Conservation (phyloP, 768 basidiomycete species). For the Leucogyrophana mollusca region DNA sequence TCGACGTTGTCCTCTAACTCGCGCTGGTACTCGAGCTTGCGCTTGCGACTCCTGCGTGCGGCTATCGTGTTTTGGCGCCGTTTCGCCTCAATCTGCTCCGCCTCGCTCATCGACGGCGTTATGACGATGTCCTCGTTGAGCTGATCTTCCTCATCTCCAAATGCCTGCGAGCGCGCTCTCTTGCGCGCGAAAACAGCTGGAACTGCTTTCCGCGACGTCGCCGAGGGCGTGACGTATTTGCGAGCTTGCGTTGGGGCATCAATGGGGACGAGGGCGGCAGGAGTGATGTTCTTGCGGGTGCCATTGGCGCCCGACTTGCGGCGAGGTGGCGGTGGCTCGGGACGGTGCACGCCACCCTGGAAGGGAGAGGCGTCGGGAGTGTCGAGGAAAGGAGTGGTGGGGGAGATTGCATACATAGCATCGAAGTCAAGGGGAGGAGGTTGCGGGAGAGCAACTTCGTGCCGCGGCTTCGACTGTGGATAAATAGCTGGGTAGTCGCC, state of each 20-base stretch:
- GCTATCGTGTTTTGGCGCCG: constrained; percentile 84
- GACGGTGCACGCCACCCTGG: constrained; percentile 12
- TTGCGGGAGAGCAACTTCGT: constrained; percentile 9
- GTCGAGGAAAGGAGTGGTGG: constrained; percentile 49
- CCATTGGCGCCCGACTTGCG: constrained; percentile 50
- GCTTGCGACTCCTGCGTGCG: constrained; percentile 73
- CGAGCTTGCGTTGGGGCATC: constrained; percentile 81
- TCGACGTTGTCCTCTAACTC: constrained; percentile 60
- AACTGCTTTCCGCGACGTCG: constrained; percentile 76
- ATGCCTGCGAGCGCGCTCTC: constrained; percentile 49
- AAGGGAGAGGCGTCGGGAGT: constrained; percentile 29
- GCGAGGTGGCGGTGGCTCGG: constrained; percentile 23
- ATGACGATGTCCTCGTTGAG: constrained; percentile 39
- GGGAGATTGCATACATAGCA: constrained; percentile 48
- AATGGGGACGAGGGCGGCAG: constrained; percentile 61
- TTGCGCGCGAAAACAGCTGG: constrained; percentile 70
- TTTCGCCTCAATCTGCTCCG: constrained; percentile 75
- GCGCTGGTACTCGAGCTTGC: constrained; percentile 69
- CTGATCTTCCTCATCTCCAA: constrained; percentile 53
- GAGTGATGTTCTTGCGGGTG: constrained; percentile 70
- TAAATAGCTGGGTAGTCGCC: constrained; percentile 13
- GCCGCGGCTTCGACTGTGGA: constrained; percentile 13
- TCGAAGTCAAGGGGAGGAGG: constrained; percentile 28
- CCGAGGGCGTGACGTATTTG: constrained; percentile 68
- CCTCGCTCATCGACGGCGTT: constrained; percentile 47